Evolutionary conservation across 805 yeast genomes (phyloP), one percentile per base, ranked within the genome.

Genomic region (Dipodascus albidus): DNA sequence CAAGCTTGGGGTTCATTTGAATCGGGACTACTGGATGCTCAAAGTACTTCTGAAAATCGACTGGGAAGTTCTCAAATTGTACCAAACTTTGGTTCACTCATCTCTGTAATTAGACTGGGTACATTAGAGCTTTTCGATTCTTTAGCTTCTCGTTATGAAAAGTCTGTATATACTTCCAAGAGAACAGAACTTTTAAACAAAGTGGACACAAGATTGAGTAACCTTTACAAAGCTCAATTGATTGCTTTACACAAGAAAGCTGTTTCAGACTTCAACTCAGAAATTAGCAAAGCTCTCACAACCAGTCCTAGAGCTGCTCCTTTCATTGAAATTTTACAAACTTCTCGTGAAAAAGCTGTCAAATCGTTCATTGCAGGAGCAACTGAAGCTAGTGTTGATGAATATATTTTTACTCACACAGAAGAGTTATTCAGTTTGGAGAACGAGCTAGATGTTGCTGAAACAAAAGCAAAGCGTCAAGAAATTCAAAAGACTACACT

Each of bases 61-160:
- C 51, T 49, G 15, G 47, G 44, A 3, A 55, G 55, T 4, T 35
- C 59, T 4, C 49, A 47, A 1, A 52, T 64, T 24, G 62, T 61
- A 9, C 57, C 55, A 0, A 59, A 62, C 8, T 62, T 83, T 21
- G 81, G 83, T 1, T 58, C 63, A 2, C 58, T 64, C 1, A 65
- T 86, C 58, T 62, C 63, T 6, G 65, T 65, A 14, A 68, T 85
- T 41, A 73, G 80, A 48, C 58, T 68, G 1, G 65, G 68, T 1
- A 75, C 82, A 1, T 60, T 88, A 14, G 70, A 67, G 0, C 64
- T 69, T 11, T 91, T 80, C 66, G 95, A 88, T 63, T 61, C 71
- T 2, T 74, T 76, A 54, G 99, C 98, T 1, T 76, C 93, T 1
- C 80, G 89, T 53, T 93, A 93, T 64, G 75, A 80, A 51, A 67